These are phyloP conservation scores for Solanum chacoense DNA, from an alignment of 305 asterid species.

Conservation along the genomic window DNA sequence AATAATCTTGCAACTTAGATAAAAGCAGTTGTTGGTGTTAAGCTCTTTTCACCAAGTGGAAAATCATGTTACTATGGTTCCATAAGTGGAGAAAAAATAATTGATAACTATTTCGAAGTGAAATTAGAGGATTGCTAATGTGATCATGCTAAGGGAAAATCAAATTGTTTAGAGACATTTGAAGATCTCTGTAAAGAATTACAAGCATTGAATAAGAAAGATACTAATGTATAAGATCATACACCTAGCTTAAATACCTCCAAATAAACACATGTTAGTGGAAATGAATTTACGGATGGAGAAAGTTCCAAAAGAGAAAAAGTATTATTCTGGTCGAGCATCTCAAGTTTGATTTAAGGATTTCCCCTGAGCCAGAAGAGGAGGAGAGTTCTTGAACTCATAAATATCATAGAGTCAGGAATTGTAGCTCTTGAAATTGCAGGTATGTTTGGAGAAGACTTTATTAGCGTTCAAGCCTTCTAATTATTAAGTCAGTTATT, in stretches of 20 bases:
- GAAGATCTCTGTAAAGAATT: neutral
- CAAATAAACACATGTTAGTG: neutral
- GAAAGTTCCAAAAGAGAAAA: neutral
- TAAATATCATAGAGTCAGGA: too few species aligned
- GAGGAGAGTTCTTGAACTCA: too few species aligned
- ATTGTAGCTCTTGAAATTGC: too few species aligned
- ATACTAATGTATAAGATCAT: neutral
- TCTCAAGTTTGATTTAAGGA: neutral
- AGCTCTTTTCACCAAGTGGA: too few species aligned
- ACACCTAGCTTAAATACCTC: neutral
- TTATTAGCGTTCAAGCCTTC: too few species aligned
- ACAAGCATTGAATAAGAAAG: neutral
- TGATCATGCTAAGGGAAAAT: neutral
- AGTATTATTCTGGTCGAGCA: neutral
- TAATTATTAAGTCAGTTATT: too few species aligned
- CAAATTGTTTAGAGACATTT: neutral
- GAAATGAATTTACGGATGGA: neutral
- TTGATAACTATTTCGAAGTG: too few species aligned
- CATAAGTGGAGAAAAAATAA: too few species aligned
- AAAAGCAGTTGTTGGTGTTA: neutral
- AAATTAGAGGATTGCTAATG: neutral
- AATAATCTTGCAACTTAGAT: neutral
- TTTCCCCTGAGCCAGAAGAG: too few species aligned
- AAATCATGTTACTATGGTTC: too few species aligned
- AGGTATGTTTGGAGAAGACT: too few species aligned